Conservation (phyloP, 2,329 filamentous ascomycete genomes). For the Mollisia scopiformis region DNA sequence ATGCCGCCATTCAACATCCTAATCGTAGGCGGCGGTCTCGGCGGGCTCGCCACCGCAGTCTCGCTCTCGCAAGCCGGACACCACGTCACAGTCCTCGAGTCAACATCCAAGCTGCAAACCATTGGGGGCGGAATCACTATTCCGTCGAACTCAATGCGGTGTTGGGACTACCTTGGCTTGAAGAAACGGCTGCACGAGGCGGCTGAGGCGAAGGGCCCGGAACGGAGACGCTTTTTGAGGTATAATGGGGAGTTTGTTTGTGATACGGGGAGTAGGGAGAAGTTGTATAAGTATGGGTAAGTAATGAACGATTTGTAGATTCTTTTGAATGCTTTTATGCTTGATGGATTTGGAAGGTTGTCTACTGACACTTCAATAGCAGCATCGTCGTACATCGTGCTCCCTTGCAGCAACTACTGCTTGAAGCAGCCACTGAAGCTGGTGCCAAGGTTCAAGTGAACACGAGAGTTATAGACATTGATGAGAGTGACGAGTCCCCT, state of each 20-base stretch:
- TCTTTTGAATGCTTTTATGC: not conserved
- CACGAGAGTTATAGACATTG: slow-evolving; percentile 2
- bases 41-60: slow-evolving; percentile 36
- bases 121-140: slow-evolving; percentile 16
- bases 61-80: slow-evolving; percentile 34
- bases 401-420: slow-evolving; percentile 8
- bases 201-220: not conserved
- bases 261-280: not conserved
- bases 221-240: not conserved
- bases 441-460: slow-evolving; percentile 3
- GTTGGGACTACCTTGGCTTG: slow-evolving; percentile 10
- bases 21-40: slow-evolving; percentile 39
- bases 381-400: slow-evolving; percentile 9
- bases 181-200: slow-evolving; percentile 4
- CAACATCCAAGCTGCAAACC: slow-evolving; percentile 10
- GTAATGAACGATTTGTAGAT: not conserved
- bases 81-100: slow-evolving; percentile 33
- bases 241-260: slow-evolving; percentile 16
- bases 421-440: slow-evolving; percentile 9
- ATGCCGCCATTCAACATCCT: slow-evolving; percentile 26
- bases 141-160: slow-evolving; percentile 12
- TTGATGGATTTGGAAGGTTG: not conserved
- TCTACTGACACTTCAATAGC: not conserved
- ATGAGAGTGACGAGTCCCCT: slow-evolving; percentile 8
- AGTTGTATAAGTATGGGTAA: slow-evolving; percentile 11